Base-by-base conservation (phyloP, 768 basidiomycete species). In the Calocera viscosa region DNA sequence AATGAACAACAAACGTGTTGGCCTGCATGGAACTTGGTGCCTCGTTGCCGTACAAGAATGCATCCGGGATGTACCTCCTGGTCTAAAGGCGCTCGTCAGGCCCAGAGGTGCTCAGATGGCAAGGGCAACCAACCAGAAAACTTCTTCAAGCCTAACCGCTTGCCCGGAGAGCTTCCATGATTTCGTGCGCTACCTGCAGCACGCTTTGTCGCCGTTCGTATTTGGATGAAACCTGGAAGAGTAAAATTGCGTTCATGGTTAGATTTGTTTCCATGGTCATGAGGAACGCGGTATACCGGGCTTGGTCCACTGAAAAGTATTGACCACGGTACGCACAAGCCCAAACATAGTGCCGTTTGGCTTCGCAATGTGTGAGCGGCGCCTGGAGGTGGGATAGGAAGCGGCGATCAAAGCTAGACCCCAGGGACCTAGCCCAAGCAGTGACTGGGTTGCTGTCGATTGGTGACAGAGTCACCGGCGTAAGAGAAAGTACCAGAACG, bases 141-240 rank as follows among this genome's bases (percentile, higher is more conserved):
- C 77, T 92, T 94, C 80, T 98, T 99, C 43, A 98, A 81, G 71
- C 96, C 96, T 33, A 99, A 79, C 26, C 96, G 86, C 77, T 92
- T 89, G 70, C 96, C 96, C 14, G 92, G 88, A 0, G 93, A 94
- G 68, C 91, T 89, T 68, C 95, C 87, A 72, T 93, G 89, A 75
- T 98, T 98, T 75, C 89, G 86, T 1, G 94, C 89, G 8, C 89
- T 91, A 41, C 96, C 96, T 72, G 94, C 95, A 49, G 94, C 95
- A 47, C 92, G 86, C 77, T 99, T 99, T 67, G 96, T 97, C 38
- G 96, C 94, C 14, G 89, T 95, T 74, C 95, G 87, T 63, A 95
- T 80, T 47, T 93, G 84, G 33, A 60, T 60, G 53, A 60, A 60
- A 32, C 53, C 53, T 60, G 53, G 2, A 32, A 5, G n/a, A n/a